These are phyloP conservation scores for Helianthus annuus DNA, from an alignment of 129 eudicot species.

Conservation along the genomic window DNA sequence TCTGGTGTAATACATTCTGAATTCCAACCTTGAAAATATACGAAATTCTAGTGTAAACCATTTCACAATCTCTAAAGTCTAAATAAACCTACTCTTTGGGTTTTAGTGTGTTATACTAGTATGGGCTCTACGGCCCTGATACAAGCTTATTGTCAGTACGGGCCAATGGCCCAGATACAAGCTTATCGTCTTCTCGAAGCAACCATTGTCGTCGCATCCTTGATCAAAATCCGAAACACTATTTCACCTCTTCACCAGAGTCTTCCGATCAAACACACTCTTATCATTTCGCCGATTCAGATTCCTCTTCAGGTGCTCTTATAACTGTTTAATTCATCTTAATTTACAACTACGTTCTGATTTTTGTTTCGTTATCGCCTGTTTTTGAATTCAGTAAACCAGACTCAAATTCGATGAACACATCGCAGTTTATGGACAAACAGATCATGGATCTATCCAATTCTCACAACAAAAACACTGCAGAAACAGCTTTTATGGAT, in stretches of 20 bases:
- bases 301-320: not conserved
- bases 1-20: too few species aligned
- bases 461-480: slow-evolving; percentile 48
- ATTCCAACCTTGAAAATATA: too few species aligned
- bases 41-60: too few species aligned
- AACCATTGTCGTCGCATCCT: slow-evolving; percentile 17
- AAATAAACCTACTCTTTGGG: too few species aligned
- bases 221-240: slow-evolving; percentile 15
- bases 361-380: not conserved
- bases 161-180: not conserved
- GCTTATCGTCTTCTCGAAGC: slow-evolving; percentile 16
- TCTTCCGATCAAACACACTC: slow-evolving; percentile 16
- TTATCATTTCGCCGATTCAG: slow-evolving; percentile 3
- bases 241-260: slow-evolving; percentile 3
- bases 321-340: slow-evolving; percentile 2
- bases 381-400: slow-evolving; percentile 4
- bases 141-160: not conserved
- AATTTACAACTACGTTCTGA: not conserved
- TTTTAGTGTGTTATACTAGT: not conserved
- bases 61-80: too few species aligned
- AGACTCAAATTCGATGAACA: slow-evolving; percentile 52
- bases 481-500: slow-evolving; percentile 57
- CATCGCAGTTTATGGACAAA: slow-evolving; percentile 88
- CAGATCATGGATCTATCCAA: slow-evolving; percentile 96
- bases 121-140: not conserved